phyloP scores from a whole-genome alignment of 2,329 filamentous ascomycete genomes.

The Botrytis aclada region DNA sequence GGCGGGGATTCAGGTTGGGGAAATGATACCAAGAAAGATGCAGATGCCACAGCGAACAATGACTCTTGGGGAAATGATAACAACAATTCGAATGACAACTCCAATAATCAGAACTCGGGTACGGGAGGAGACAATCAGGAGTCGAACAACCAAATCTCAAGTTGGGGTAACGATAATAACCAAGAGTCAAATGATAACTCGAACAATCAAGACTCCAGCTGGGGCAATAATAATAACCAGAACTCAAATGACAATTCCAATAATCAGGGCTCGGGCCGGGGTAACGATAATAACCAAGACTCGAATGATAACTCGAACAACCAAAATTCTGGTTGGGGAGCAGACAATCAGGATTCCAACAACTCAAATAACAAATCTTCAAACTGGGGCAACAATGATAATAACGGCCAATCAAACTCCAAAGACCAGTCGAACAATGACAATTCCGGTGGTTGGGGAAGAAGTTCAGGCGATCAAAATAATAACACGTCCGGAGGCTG shows the following conservation, averaged over 20 bases:
- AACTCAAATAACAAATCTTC: background rate
- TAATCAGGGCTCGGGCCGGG: slow-evolving; percentile 2
- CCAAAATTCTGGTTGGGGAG: slow-evolving; percentile 4
- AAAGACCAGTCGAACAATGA: background rate
- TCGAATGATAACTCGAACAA: slow-evolving; percentile 6
- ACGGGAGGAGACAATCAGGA: slow-evolving; percentile 22
- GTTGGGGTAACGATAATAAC: slow-evolving; percentile 21
- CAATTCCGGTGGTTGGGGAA: slow-evolving; percentile 23
- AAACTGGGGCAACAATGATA: slow-evolving; percentile 10
- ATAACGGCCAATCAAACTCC: background rate
- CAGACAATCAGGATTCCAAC: slow-evolving; percentile 7
- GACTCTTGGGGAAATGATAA: slow-evolving; percentile 4
- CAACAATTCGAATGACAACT: background rate
- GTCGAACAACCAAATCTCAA: slow-evolving; percentile 7
- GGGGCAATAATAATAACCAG: slow-evolving; percentile 9
- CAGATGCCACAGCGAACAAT: background rate
- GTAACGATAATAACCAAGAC: background rate
- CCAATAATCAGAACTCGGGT: background rate
- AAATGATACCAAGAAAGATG: background rate
- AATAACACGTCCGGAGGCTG: background rate
- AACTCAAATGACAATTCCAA: slow-evolving; percentile 15
- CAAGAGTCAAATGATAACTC: slow-evolving; percentile 19
- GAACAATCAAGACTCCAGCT: slow-evolving; percentile 1
- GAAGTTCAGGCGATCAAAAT: background rate
- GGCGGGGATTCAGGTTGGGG: background rate